Evolutionary conservation across 1,284 basidiomycete genomes (phyloP).

Genomic region (Cryptococcus hybrid): DNA sequence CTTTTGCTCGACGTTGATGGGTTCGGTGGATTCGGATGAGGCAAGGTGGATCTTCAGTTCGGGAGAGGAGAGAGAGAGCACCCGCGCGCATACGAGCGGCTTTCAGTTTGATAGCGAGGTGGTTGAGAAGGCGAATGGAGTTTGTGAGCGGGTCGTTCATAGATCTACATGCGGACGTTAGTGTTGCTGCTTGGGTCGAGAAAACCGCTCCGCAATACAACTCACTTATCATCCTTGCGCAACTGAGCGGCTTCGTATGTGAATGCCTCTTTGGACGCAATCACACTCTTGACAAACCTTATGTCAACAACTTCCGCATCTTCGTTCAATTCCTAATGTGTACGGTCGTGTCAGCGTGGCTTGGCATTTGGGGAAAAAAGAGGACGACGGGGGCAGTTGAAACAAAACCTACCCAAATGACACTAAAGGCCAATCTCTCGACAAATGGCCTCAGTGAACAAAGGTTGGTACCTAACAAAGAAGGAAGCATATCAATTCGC

Average conservation of each 20-base stretch:
- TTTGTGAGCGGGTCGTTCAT: slow-evolving; percentile 79
- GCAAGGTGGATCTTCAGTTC: slow-evolving; percentile 97
- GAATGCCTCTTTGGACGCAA: slow-evolving; percentile 94
- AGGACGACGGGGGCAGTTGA: neutral
- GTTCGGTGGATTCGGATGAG: slow-evolving; percentile 86
- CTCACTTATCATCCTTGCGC: slow-evolving; percentile 86
- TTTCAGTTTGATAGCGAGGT: slow-evolving; percentile 82
- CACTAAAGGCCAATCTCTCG: slow-evolving; percentile 92
- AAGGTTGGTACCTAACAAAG: slow-evolving; percentile 90
- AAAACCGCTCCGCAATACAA: slow-evolving; percentile 8
- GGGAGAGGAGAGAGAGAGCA: slow-evolving; percentile 88
- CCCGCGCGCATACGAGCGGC: slow-evolving; percentile 87
- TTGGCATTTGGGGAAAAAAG: neutral
- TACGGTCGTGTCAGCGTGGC: slow-evolving; percentile 5
- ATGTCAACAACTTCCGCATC: slow-evolving; percentile 88
- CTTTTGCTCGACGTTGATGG: slow-evolving; percentile 98
- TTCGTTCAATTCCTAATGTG: slow-evolving; percentile 70
- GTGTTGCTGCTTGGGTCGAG: neutral
- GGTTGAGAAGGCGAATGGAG: slow-evolving; percentile 86
- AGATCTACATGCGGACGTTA: slow-evolving; percentile 54
- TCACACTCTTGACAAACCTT: slow-evolving; percentile 93
- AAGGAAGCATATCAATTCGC: slow-evolving; percentile 97
- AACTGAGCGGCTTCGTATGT: slow-evolving; percentile 97
- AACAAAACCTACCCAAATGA: slow-evolving; percentile 75
- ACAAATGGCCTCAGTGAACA: slow-evolving; percentile 93